phyloP scores from a whole-genome alignment of 2,329 filamentous ascomycete species.

The Botryotinia convoluta region DNA sequence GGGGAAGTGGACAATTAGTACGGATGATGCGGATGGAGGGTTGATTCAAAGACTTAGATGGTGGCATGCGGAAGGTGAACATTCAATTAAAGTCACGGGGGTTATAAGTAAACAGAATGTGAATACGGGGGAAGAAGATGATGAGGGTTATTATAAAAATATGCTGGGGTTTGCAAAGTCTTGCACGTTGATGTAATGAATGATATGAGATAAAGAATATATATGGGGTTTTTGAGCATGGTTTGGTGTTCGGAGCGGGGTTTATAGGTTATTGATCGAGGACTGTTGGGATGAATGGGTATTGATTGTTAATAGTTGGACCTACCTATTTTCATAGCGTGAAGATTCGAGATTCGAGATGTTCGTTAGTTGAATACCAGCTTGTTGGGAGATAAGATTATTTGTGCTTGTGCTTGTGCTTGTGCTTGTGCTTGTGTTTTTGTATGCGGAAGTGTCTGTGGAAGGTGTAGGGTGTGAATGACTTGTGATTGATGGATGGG shows the following conservation, averaged over 20 bases:
- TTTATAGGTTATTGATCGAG: neutral
- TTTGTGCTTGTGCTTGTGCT: neutral
- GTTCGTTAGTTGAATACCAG: neutral
- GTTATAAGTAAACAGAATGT: slow-evolving; percentile 62
- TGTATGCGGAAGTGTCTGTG: neutral
- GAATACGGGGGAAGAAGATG: slow-evolving; percentile 52
- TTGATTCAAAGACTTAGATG: slow-evolving; percentile 76
- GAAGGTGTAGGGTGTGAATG: neutral
- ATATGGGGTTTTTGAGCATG: neutral
- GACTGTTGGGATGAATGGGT: neutral
- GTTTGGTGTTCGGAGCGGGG: neutral
- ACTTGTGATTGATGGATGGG: neutral
- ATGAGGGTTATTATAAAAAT: slow-evolving; percentile 75
- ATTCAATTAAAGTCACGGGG: slow-evolving; percentile 74
- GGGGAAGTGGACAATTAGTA: slow-evolving; percentile 85
- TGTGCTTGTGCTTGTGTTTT: neutral
- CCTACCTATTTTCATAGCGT: neutral
- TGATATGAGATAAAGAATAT: neutral
- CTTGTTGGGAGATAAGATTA: neutral
- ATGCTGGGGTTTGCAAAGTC: slow-evolving; percentile 46
- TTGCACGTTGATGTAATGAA: slow-evolving; percentile 49
- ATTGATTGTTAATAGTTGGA: neutral
- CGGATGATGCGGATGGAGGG: slow-evolving; percentile 66
- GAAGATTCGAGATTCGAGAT: neutral
- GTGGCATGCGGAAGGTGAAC: slow-evolving; percentile 89